Conservation (phyloP, 2,329 filamentous ascomycete genomes). For the Didymella glomerata region DNA sequence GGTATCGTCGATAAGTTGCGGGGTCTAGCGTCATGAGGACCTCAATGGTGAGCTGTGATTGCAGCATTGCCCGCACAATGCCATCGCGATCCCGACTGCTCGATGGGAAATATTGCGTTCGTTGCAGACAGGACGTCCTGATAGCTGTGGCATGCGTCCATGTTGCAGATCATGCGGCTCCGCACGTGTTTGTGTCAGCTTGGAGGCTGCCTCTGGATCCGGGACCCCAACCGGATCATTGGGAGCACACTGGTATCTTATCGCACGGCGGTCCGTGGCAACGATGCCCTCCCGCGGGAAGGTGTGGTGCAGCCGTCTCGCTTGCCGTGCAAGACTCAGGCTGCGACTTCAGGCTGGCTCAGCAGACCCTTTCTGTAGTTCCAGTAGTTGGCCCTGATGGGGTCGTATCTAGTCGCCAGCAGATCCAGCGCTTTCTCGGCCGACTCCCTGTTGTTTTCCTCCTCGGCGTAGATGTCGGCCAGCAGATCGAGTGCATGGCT, state of each 20-base stretch:
- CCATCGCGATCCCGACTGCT: slow-evolving; percentile 24
- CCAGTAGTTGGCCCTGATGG: slow-evolving; percentile 92
- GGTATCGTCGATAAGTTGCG: slow-evolving; percentile 27
- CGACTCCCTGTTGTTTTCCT: slow-evolving; percentile 64
- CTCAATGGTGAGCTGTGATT: slow-evolving; percentile 31
- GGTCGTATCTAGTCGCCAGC: slow-evolving; percentile 87
- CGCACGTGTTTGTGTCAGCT: slow-evolving; percentile 21
- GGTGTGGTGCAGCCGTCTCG: not conserved
- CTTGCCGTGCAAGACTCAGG: slow-evolving; percentile 25
- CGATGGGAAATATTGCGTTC: slow-evolving; percentile 16
- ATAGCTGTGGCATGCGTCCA: slow-evolving; percentile 2
- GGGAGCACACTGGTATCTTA: slow-evolving; percentile 17
- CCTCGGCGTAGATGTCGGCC: slow-evolving; percentile 69
- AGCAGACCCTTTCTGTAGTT: slow-evolving; percentile 69
- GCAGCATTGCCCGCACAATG: slow-evolving; percentile 23
- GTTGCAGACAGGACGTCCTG: slow-evolving; percentile 17
- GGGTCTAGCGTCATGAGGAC: slow-evolving; percentile 28
- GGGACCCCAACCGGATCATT: slow-evolving; percentile 38
- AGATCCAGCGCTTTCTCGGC: slow-evolving; percentile 76
- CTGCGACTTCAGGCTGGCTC: slow-evolving; percentile 34
- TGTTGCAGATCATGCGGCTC: slow-evolving; percentile 26
- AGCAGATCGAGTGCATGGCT: slow-evolving; percentile 74
- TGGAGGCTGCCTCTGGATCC: slow-evolving; percentile 17
- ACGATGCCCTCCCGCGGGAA: slow-evolving; percentile 14
- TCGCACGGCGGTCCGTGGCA: slow-evolving; percentile 7